Evolutionary conservation across 192 early-diverging fungal species (phyloP).

Genomic region (Coemansia asiatica): DNA sequence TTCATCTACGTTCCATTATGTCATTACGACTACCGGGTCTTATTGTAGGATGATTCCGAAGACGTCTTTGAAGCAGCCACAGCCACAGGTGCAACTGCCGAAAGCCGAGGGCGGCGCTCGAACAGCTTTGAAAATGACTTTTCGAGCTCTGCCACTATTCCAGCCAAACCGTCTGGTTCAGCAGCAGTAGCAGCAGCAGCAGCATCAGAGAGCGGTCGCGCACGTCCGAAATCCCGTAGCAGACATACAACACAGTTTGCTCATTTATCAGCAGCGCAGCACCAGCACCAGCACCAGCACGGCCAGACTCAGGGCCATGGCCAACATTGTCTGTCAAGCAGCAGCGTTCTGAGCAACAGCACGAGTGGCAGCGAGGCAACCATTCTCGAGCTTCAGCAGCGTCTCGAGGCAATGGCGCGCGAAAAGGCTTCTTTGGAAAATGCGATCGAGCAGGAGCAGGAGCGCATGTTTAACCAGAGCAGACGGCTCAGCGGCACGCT

Average conservation of each 20-base stretch:
- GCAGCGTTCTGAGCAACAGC: conserved; percentile 2
- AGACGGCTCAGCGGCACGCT: conserved; percentile 74
- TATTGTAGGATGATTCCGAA: conserved; percentile 19
- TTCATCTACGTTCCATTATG: conserved; percentile 1
- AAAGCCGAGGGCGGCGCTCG: conserved; percentile 15
- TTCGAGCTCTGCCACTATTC: conserved; percentile 22
- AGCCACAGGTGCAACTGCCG: background rate
- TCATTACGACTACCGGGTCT: background rate
- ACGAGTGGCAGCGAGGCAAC: conserved; percentile 31
- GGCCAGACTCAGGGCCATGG: background rate
- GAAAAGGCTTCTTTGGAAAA: conserved; percentile 91
- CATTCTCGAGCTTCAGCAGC: conserved; percentile 62
- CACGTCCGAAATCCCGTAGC: conserved; percentile 39
- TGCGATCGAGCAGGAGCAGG: conserved; percentile 88
- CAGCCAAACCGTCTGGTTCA: conserved; percentile 4
- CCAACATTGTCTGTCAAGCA: background rate
- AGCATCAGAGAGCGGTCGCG: conserved; percentile 8
- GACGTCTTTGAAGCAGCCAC: conserved; percentile 6
- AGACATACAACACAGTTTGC: conserved; percentile 18
- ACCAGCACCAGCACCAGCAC: conserved; percentile 11
- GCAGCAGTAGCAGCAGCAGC: no score
- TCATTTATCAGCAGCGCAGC: conserved; percentile 5
- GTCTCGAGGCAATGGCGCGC: conserved; percentile 74
- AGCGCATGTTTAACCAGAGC: conserved; percentile 83
- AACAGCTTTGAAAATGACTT: conserved; percentile 27